Conservation (phyloP, 2,329 filamentous ascomycete genomes). For the Aspergillus sergii region DNA sequence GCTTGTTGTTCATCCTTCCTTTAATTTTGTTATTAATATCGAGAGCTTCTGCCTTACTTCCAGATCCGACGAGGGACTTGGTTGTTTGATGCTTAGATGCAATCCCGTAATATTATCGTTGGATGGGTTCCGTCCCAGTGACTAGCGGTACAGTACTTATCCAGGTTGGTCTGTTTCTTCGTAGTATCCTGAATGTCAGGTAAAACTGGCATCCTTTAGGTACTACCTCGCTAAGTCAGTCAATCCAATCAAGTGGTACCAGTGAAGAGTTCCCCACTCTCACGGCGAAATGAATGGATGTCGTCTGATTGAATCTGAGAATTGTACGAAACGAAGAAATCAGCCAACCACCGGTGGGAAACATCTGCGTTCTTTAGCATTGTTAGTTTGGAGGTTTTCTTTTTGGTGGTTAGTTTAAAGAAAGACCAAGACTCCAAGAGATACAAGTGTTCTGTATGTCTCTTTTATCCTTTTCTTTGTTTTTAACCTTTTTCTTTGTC, state of each 20-base stretch:
- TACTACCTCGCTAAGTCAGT: constrained; percentile 2
- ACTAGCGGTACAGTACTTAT: not conserved
- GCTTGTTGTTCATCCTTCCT: not conserved
- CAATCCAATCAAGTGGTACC: constrained; percentile 1
- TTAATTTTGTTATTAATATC: not conserved
- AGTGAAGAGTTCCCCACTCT: not conserved
- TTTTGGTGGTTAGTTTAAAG: not conserved
- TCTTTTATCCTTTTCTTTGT: not conserved
- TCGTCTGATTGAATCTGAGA: not conserved
- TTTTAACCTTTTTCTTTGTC: not conserved
- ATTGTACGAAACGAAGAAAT: not conserved
- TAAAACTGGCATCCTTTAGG: not conserved
- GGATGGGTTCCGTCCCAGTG: not conserved
- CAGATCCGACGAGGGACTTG: not conserved
- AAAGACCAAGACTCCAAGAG: not conserved
- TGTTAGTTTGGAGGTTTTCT: not conserved
- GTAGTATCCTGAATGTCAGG: not conserved
- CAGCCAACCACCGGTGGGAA: not conserved
- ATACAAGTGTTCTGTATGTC: not conserved
- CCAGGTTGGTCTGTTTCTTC: not conserved
- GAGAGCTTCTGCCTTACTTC: not conserved
- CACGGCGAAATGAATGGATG: not conserved
- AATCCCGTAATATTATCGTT: constrained; percentile 18
- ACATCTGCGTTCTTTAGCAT: not conserved
- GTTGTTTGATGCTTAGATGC: not conserved